These are phyloP conservation scores for Chaetoscypha palmicola DNA, from an alignment of 2,329 filamentous ascomycete genomes.

Conservation along the genomic window DNA sequence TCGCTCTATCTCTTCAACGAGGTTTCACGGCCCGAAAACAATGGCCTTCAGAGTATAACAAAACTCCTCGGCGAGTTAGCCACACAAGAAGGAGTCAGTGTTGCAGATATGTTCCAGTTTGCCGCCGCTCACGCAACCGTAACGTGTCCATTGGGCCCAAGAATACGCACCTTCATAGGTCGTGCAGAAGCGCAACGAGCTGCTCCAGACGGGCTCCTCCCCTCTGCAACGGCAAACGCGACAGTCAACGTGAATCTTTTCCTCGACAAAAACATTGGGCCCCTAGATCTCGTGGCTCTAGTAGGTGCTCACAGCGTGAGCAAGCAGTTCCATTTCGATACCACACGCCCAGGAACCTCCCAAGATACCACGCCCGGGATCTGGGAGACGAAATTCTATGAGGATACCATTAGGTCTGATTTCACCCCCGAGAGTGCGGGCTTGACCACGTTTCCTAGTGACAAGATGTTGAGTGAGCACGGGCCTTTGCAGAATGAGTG, in stretches of 20 bases:
- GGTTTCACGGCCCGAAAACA: constrained; percentile 35
- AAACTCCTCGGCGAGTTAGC: constrained; percentile 30
- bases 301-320: constrained; percentile 46
- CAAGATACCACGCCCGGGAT: constrained; percentile 43
- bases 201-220: constrained; percentile 39
- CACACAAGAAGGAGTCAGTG: constrained; percentile 34
- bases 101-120: constrained; percentile 43
- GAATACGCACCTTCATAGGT: constrained; percentile 42
- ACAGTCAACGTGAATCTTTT: not conserved
- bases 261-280: constrained; percentile 4
- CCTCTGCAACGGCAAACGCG: constrained; percentile 26
- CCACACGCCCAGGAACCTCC: constrained; percentile 25
- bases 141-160: constrained; percentile 45
- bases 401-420: constrained; percentile 28
- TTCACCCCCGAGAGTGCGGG: not conserved
- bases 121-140: constrained; percentile 34
- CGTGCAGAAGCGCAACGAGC: constrained; percentile 36
- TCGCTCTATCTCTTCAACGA: constrained; percentile 37
- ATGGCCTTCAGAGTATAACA: constrained; percentile 38
- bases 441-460: not conserved
- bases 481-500: constrained; percentile 1
- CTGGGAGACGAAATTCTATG: constrained; percentile 45
- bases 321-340: constrained; percentile 37
- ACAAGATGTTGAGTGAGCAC: constrained; percentile 3
- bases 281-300: constrained; percentile 42